These are phyloP conservation scores for Candida sphagnicola DNA, from an alignment of 805 yeast species.

Conservation along the genomic window DNA sequence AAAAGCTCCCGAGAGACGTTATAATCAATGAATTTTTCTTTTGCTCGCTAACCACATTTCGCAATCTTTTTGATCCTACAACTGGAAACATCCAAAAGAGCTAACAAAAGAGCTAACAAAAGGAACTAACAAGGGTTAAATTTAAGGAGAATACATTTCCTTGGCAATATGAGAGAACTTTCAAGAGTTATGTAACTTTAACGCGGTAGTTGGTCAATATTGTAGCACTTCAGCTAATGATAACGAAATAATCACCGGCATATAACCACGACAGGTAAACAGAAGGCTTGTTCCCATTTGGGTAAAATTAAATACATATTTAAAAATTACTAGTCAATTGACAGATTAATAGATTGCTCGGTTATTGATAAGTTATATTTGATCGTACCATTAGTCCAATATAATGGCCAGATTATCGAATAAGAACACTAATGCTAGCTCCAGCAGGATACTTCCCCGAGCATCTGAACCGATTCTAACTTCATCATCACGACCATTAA, in stretches of 20 bases:
- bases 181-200: too few relatives aligned
- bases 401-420: neutral
- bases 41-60: neutral
- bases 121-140: too few relatives aligned
- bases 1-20: too few relatives aligned
- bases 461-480: neutral
- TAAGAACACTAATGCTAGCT: neutral
- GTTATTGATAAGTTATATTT: neutral
- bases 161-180: too few relatives aligned
- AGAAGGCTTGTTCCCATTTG: conserved; percentile 3
- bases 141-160: too few relatives aligned
- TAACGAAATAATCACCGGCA: conserved; percentile 1
- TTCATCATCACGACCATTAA: neutral
- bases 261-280: conserved; percentile 1
- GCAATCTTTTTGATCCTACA: neutral
- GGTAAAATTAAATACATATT: conserved; percentile 4
- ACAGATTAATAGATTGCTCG: neutral
- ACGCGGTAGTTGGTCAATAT: too few relatives aligned
- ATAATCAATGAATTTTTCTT: too few relatives aligned
- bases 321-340: neutral
- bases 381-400: neutral
- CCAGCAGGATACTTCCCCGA: neutral
- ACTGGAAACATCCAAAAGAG: too few relatives aligned
- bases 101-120: too few relatives aligned
- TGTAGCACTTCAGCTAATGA: too few relatives aligned